Base-by-base conservation (phyloP, 768 basidiomycete species). In the Daedaleopsis nitida region DNA sequence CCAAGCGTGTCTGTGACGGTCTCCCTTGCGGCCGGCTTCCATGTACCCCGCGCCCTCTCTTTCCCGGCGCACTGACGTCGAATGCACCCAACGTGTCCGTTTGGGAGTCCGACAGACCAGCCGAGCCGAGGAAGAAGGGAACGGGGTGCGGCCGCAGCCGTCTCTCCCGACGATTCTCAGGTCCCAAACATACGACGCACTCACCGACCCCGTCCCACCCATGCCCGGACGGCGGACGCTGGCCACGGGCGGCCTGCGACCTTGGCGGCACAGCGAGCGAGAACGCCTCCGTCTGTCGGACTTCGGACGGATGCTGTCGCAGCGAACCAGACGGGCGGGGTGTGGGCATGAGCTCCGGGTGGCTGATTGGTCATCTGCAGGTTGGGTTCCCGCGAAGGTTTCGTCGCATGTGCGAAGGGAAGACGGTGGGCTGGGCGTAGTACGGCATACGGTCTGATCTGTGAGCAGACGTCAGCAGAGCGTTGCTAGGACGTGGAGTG, bases 311-410 rank as follows among this genome's bases (percentile, higher is more conserved):
- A 27, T n/a, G 51, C 51, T n/a, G 24, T 17, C n/a, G 11, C 10
- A 8, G 27, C 17, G 27, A 34, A 52, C 47, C 47, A 48, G n/a
- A 48, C 47, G 19, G 23, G 27, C 16, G 50, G 13, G 50, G 51
- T 12, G 49, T 27, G 49, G 24, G 51, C 51, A 19, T 52, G 51
- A 52, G 34, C 51, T 37, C 14, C 9, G 14, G 27, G 12, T 17
- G 21, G 11, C 17, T 16, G 13, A 12, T 52, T 14, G 13, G 50
- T 52, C 24, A 45, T n/a, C 44, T 52, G 60, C 55, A 50, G 60
- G 44, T 55, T n/a, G 38, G 5, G 52, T 49, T 62, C 61, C 61
- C 61, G 61, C 61, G 61, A 62, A 62, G 56, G 57, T 58, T 62
- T 57, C 14, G 57, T 10, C 23, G 23, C 47, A 58, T 38, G 39